A percentile compares a stretch with the other conserved stretches of the same genome.
These are phyloP conservation scores for Collybiopsis confluens DNA, from an alignment of 768 basidiomycete species.

Conservation along the genomic window DNA sequence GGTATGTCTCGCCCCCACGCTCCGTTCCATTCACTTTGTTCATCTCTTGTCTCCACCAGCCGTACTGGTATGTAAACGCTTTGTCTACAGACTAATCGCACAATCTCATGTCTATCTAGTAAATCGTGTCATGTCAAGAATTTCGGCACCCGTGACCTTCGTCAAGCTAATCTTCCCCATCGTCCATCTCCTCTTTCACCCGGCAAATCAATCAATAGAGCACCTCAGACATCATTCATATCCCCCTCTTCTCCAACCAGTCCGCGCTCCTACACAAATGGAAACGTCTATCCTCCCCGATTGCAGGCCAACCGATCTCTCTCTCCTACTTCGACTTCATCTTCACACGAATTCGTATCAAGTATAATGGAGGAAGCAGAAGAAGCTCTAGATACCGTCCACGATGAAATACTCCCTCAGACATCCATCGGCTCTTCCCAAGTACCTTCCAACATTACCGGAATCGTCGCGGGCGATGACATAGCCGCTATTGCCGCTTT, in stretches of 20 bases:
- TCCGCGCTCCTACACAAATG: constrained; percentile 14
- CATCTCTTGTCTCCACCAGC: constrained; percentile 29
- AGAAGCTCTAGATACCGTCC: constrained; percentile 6
- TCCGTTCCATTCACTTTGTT: background rate
- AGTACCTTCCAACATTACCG: background rate
- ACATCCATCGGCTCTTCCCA: background rate
- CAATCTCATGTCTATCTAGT: constrained; percentile 33
- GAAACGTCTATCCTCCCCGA: constrained; percentile 14
- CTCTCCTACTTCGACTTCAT: constrained; percentile 30
- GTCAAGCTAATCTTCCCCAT: constrained; percentile 64
- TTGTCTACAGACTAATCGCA: background rate
- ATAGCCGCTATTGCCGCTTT: background rate
- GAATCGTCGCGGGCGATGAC: constrained; percentile 4
- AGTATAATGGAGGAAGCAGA: constrained; percentile 7
- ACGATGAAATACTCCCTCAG: background rate
- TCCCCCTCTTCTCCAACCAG: background rate
- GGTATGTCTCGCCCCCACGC: constrained; percentile 39
- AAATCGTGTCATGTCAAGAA: constrained; percentile 78
- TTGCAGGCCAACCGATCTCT: constrained; percentile 25
- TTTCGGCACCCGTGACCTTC: constrained; percentile 74
- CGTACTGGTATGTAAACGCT: constrained; percentile 47
- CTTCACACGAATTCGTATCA: constrained; percentile 10
- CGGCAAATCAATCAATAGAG: constrained; percentile 9
- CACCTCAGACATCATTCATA: background rate
- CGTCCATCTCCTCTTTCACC: constrained; percentile 25